Base-by-base conservation (phyloP, 441 rosid genomes). In the Flueggea neowawraea region DNA sequence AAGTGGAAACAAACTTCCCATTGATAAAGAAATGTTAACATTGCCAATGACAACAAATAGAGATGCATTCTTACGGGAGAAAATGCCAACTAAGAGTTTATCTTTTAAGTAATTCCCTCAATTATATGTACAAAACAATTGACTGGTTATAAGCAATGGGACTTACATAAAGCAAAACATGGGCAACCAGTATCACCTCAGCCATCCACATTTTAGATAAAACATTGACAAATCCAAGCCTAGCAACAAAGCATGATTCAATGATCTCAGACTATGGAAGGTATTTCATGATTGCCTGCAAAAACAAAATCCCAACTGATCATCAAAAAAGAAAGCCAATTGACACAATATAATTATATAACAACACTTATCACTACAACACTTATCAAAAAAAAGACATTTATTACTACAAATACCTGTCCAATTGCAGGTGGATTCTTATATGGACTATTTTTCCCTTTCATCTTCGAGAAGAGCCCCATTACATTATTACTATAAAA, bases 211-310 rank as follows among this genome's bases (percentile, higher is more conserved):
- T 79, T 65, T 74, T 73, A 0, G 98, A 88, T 43, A 93, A 57
- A 58, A 88, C 82, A 59, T 93, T 90, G 41, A 93, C 82, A 72
- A 87, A 90, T 32, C 97, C 97, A 62, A 87, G 91, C 47, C 95
- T 96, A 10, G 92, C 89, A 7, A 93, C 95, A 3, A 88, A 81
- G n/a, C 82, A 84, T 3, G 91, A 84, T 49, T 87, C 91, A 77
- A 94, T 76, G 82, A 94, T 86, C 74, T 87, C 90, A 52, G 90
- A 81, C 31, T 60, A 63, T 41, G 95, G 95, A 36, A 90, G 88
- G 63, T 82, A 88, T 36, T 63, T 76, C 75, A 67, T 73, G 52
- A 88, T 80, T 36, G 87, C 93, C 98, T 93, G 76, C 57, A 51
- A 60, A 60, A 64, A 61, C 12, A 58, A 32, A 57, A 63, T 66